These are phyloP conservation scores for Rubia yunnanensis DNA, from an alignment of 257 asterid genomes.

Conservation along the genomic window DNA sequence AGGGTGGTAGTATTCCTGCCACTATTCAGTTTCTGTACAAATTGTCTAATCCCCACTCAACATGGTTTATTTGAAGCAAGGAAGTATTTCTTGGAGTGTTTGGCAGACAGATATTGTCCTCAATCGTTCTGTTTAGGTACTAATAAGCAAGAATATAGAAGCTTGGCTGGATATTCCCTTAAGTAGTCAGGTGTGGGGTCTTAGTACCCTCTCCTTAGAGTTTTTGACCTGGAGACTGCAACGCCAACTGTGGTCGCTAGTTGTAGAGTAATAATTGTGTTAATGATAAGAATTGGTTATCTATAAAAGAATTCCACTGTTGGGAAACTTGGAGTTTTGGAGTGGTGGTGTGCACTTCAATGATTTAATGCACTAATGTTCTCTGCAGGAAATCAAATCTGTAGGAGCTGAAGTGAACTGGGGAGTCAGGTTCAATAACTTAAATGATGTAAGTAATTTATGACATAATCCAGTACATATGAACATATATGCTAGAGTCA, in stretches of 20 bases:
- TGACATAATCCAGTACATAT: background rate
- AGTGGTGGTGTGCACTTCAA: background rate
- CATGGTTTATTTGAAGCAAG: background rate
- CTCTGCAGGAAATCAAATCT: conserved; percentile 84
- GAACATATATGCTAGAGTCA: background rate
- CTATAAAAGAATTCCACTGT: background rate
- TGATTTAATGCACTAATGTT: conserved; percentile 4
- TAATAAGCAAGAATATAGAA: background rate
- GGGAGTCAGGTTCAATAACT: conserved; percentile 91
- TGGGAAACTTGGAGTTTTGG: background rate
- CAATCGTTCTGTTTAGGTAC: background rate
- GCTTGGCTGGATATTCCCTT: background rate
- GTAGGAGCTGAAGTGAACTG: conserved; percentile 95
- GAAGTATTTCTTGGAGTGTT: background rate
- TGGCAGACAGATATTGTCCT: background rate
- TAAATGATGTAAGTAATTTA: conserved; percentile 57
- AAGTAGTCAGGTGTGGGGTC: background rate
- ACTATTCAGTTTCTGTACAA: background rate
- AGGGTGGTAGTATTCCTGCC: background rate
- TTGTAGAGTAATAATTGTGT: background rate
- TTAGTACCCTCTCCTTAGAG: background rate
- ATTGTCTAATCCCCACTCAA: background rate
- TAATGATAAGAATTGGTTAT: background rate
- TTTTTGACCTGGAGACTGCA: conserved; percentile 3
- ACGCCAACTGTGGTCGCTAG: background rate